Conservation (phyloP, 257 asterid genomes). For the Jaltomata sinuosa region DNA sequence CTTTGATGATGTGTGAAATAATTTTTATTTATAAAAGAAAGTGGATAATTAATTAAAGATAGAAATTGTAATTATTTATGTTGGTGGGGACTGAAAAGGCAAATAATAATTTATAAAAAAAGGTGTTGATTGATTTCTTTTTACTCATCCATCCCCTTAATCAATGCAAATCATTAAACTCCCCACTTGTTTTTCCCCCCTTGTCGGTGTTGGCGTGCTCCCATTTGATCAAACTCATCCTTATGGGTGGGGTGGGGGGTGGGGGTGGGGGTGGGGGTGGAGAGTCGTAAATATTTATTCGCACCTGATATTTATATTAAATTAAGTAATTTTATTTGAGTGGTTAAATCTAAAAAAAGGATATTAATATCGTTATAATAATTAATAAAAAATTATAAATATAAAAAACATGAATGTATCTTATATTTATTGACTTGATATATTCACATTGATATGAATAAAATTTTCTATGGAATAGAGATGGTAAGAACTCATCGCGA, state of each 20-base stretch:
- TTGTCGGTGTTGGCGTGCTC: constrained; percentile 46
- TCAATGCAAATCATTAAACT: constrained; percentile 33
- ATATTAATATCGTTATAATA: too few species aligned
- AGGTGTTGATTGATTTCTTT: constrained; percentile 14
- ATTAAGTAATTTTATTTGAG: background rate
- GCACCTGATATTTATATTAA: background rate
- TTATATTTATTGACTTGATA: too few species aligned
- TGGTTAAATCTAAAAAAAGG: background rate
- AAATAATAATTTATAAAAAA: background rate
- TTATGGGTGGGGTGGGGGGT: background rate
- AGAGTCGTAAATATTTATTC: background rate
- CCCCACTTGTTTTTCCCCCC: background rate
- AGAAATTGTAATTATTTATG: background rate
- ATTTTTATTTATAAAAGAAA: too few species aligned
- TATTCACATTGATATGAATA: too few species aligned
- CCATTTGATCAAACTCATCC: background rate
- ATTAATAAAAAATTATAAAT: too few species aligned
- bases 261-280: too few species aligned
- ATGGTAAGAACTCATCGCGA: too few species aligned
- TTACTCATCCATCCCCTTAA: constrained; percentile 5
- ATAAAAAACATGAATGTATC: too few species aligned
- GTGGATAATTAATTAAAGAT: background rate
- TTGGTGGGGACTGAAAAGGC: background rate
- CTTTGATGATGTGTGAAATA: too few species aligned
- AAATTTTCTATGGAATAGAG: too few species aligned